phyloP scores from a whole-genome alignment of 306 rosid genomes.

The Begonia fuchsioides region DNA sequence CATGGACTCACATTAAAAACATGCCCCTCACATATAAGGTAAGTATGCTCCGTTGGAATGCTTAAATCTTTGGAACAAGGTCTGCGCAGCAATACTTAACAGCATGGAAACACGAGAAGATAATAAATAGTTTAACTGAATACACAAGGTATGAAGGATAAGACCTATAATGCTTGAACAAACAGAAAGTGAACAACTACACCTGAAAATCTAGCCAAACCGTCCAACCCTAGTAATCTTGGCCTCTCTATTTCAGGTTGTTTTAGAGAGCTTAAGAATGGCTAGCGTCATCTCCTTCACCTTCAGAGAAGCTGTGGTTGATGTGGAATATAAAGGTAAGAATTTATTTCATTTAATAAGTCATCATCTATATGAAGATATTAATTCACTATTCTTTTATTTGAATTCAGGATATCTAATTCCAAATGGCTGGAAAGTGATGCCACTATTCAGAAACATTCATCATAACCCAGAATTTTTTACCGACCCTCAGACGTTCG shows the following conservation, averaged over 20 bases:
- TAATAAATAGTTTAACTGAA: not conserved
- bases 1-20: conserved; percentile 14
- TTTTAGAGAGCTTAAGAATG: conserved; percentile 17
- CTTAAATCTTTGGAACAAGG: too few species aligned
- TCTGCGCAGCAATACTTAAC: too few species aligned
- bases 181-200: too few species aligned
- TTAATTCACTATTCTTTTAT: not conserved
- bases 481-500: conserved; percentile 5
- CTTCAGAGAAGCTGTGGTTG: conserved; percentile 12
- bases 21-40: conserved; percentile 13
- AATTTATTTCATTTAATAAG: not conserved
- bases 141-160: not conserved
- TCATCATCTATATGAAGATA: not conserved
- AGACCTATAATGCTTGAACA: too few species aligned
- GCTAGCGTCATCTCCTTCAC: conserved; percentile 16
- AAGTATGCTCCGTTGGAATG: not conserved
- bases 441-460: conserved; percentile 16
- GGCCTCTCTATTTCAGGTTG: conserved; percentile 3
- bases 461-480: conserved; percentile 17
- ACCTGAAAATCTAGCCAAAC: too few species aligned
- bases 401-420: conserved; percentile 6
- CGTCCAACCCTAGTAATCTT: too few species aligned
- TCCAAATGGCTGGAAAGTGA: conserved; percentile 17
- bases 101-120: too few species aligned
- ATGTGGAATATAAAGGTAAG: conserved; percentile 12